A percentile compares a stretch with the other conserved stretches of the same genome.
These are phyloP conservation scores for Breviolum minutum DNA, from an alignment of 73 alveolate genomes.

Conservation along the genomic window DNA sequence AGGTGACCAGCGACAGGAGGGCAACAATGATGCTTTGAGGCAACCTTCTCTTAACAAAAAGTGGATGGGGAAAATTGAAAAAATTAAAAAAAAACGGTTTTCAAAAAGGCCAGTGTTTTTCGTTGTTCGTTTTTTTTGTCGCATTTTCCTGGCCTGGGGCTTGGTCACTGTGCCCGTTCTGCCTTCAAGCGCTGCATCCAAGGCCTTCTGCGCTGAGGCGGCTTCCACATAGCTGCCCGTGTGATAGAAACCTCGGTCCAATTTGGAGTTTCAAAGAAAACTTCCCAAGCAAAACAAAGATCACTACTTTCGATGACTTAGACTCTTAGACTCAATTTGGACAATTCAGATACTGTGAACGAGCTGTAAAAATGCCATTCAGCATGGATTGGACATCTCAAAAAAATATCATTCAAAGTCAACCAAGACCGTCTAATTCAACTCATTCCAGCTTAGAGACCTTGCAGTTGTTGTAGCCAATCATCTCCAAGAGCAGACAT, in stretches of 20 bases:
- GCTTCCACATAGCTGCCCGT: slow-evolving; percentile 71
- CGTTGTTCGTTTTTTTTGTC: no score
- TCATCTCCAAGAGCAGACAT: slow-evolving; percentile 38
- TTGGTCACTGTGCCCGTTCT: background rate
- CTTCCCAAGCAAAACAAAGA: background rate
- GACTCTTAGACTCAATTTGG: background rate
- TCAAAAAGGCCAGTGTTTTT: no score
- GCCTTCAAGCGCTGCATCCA: background rate
- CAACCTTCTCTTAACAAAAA: no score
- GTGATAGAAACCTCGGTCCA: slow-evolving; percentile 19
- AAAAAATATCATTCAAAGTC: background rate
- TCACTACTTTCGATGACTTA: background rate
- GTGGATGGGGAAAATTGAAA: background rate
- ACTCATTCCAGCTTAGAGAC: background rate
- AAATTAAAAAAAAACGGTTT: background rate
- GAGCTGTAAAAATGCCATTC: background rate
- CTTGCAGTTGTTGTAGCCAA: slow-evolving; percentile 39
- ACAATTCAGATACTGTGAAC: no score
- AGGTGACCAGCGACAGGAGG: background rate
- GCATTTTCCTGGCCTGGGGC: background rate
- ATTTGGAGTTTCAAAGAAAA: background rate
- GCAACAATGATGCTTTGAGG: background rate
- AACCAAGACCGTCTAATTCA: background rate
- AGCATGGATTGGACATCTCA: background rate
- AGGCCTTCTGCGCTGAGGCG: slow-evolving; percentile 18